Evolutionary conservation across 495 filamentous ascomycete species (phyloP).

Genomic region (Penicillium goetzii): DNA sequence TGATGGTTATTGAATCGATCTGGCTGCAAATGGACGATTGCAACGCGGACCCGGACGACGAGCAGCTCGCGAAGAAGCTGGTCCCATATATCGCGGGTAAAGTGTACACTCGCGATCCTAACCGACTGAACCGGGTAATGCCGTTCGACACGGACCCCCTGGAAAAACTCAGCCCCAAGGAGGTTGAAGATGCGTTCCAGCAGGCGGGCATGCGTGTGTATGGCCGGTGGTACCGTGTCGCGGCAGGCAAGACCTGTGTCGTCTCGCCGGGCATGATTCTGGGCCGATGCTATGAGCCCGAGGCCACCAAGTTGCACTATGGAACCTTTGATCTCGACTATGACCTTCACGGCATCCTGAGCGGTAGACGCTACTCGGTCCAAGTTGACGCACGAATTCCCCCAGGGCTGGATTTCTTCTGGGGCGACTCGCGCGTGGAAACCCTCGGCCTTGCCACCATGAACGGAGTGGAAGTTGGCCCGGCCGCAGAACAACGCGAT

Average conservation of each 20-base stretch:
- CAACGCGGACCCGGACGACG: constrained; percentile 47
- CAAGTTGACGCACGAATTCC: constrained; percentile 51
- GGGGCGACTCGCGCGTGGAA: constrained; percentile 58
- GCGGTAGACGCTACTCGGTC: constrained; percentile 47
- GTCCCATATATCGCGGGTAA: constrained; percentile 50
- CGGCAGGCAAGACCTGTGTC: constrained; percentile 39
- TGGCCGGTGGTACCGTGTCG: constrained; percentile 53
- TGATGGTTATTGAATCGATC: constrained; percentile 58
- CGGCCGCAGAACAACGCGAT: constrained; percentile 44
- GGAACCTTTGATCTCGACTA: constrained; percentile 32
- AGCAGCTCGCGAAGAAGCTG: constrained; percentile 47
- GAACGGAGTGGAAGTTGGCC: constrained; percentile 53
- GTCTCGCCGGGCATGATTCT: constrained; percentile 55
- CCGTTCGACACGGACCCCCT: constrained; percentile 27
- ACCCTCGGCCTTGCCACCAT: constrained; percentile 57
- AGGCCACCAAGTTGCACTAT: constrained; percentile 52
- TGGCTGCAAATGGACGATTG: constrained; percentile 47
- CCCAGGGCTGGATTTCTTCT: constrained; percentile 53
- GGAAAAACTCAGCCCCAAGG: constrained; percentile 35
- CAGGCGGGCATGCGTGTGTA: constrained; percentile 48
- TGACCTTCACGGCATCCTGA: constrained; percentile 42
- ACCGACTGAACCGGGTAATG: constrained; percentile 29
- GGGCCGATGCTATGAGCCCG: constrained; percentile 58
- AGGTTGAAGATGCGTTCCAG: constrained; percentile 41
- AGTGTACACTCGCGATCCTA: constrained; percentile 48